A percentile compares a stretch with the other conserved stretches of the same genome.
Conservation (phyloP, 2,329 filamentous ascomycete genomes). For the Botryotinia convoluta region DNA sequence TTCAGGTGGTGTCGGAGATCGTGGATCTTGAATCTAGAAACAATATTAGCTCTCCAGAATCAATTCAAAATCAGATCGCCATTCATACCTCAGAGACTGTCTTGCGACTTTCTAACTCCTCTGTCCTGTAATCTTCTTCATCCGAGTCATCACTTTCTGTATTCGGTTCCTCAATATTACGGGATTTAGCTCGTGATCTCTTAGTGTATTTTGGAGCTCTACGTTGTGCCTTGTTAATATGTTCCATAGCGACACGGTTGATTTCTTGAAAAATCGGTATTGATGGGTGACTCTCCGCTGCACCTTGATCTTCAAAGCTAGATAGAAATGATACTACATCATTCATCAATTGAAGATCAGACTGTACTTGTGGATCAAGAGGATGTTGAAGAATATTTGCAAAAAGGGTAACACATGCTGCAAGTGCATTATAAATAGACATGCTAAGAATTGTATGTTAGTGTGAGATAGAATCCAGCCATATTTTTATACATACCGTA, state of each 20-base stretch:
- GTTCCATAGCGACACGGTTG: constrained; percentile 6
- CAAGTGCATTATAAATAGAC: constrained; percentile 78
- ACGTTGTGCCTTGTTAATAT: constrained; percentile 5
- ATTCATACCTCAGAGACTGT: constrained; percentile 1
- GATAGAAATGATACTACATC: constrained; percentile 51
- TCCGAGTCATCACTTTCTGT: neutral
- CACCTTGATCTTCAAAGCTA: constrained; percentile 1
- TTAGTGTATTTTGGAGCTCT: constrained; percentile 6
- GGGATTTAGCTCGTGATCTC: neutral
- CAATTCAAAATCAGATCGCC: neutral
- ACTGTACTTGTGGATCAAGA: constrained; percentile 76
- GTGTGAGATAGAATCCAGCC: neutral
- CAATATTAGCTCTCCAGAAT: neutral
- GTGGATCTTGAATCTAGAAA: neutral
- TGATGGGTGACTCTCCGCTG: neutral
- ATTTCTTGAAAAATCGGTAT: constrained; percentile 5
- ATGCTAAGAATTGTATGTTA: constrained; percentile 18
- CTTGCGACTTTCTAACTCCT: neutral
- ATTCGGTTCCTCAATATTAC: neutral
- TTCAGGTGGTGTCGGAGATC: neutral
- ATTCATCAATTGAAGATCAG: constrained; percentile 84
- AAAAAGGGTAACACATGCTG: constrained; percentile 85
- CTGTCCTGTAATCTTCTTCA: neutral
- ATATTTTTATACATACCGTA: constrained; percentile 3
- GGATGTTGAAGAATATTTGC: constrained; percentile 94